phyloP scores from a whole-genome alignment of 495 filamentous ascomycete genomes.

The Trichodelitschia bisporula region DNA sequence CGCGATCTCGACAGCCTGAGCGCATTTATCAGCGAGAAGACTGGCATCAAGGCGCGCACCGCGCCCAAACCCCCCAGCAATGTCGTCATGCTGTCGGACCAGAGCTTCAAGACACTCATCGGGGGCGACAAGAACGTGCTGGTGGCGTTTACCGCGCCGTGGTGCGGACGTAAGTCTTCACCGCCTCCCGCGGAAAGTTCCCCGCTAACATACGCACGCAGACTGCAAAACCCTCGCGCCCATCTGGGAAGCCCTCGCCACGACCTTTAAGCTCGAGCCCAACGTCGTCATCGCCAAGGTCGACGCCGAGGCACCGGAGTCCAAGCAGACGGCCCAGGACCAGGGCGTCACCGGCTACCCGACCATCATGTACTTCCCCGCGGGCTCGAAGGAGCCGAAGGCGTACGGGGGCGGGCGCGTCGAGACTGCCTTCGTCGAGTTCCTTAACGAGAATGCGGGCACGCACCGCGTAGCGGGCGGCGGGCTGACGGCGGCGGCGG shows the following conservation, averaged over 20 bases:
- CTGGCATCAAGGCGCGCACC: constrained; percentile 50
- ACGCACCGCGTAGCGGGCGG: constrained; percentile 71
- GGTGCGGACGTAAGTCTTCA: constrained; percentile 76
- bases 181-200: constrained; percentile 1
- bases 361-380: constrained; percentile 95
- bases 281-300: constrained; percentile 78
- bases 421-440: constrained; percentile 53
- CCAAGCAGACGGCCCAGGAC: constrained; percentile 48
- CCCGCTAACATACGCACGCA: constrained; percentile 18
- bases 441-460: constrained; percentile 72
- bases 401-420: constrained; percentile 54
- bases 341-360: constrained; percentile 72
- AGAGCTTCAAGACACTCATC: constrained; percentile 49
- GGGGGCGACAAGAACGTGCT: constrained; percentile 75
- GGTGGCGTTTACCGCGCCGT: constrained; percentile 89
- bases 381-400: constrained; percentile 49
- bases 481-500: constrained; percentile 51
- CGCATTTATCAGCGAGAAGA: constrained; percentile 69
- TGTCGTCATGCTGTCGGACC: constrained; percentile 59
- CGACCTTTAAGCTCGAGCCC: constrained; percentile 54
- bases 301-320: constrained; percentile 68
- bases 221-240: constrained; percentile 95
- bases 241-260: constrained; percentile 67
- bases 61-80: constrained; percentile 45
- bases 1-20: constrained; percentile 71